Conservation (phyloP, 2,329 filamentous ascomycete species). For the Neonectria neomacrospora region DNA sequence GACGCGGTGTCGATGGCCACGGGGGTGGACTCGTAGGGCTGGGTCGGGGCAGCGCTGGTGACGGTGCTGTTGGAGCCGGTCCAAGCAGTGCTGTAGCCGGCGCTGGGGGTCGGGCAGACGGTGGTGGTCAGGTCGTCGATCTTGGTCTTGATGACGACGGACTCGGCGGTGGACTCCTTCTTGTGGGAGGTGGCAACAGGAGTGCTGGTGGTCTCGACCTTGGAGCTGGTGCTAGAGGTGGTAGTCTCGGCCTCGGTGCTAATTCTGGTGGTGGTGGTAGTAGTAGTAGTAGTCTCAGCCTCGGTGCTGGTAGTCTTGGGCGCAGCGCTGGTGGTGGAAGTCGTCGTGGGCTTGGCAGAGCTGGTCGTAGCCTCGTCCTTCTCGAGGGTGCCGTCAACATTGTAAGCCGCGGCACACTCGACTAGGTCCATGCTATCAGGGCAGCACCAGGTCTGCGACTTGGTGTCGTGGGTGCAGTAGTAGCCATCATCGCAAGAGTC, state of each 20-base stretch:
- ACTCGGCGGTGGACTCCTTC: conserved; percentile 43
- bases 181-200: conserved; percentile 43
- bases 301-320: conserved; percentile 29
- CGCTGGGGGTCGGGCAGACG: conserved; percentile 39
- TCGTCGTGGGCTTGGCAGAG: conserved; percentile 42
- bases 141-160: conserved; percentile 34
- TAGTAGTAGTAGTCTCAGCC: conserved; percentile 36
- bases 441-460: conserved; percentile 68
- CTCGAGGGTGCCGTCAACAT: conserved; percentile 59
- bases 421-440: conserved; percentile 64
- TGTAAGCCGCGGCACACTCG: conserved; percentile 65
- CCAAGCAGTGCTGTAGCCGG: conserved; percentile 46
- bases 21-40: conserved; percentile 38
- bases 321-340: conserved; percentile 41
- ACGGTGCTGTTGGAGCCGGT: conserved; percentile 49
- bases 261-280: too few relatives aligned
- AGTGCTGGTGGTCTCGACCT: conserved; percentile 43
- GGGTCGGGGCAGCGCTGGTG: conserved; percentile 39
- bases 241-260: conserved; percentile 43
- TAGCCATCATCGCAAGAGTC: conserved; percentile 70
- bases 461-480: conserved; percentile 69
- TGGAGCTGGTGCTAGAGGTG: conserved; percentile 43
- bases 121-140: conserved; percentile 43
- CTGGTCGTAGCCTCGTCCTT: conserved; percentile 50
- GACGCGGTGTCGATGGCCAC: conserved; percentile 27